Base-by-base conservation (phyloP, 129 eudicot species). In the Dittrichia graveolens region DNA sequence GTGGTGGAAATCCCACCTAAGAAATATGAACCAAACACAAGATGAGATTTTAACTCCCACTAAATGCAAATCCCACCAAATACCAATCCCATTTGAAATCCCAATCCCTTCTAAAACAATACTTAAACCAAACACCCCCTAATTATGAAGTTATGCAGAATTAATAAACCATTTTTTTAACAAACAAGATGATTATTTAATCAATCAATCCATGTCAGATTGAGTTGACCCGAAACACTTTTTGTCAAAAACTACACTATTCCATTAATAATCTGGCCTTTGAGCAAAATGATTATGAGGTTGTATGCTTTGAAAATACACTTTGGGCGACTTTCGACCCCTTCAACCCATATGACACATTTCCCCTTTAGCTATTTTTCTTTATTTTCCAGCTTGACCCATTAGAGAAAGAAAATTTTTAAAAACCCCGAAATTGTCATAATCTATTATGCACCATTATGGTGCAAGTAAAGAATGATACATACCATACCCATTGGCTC, bases 401-500 rank as follows among this genome's bases (percentile, higher is more conserved):
- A 4, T 47, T 49, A 40, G 42, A 46, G 40, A 45, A 7, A 34
- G 8, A 9, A 5, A 15, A 48, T 24, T 24, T 24, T 24, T 38
- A 14, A 40, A 6, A 61, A n/a, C 12, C 34, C 12, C 13, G 6
- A 61, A 61, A 40, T 39, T n/a, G 34, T 14, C n/a, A 34, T 7
- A 3, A 61, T n/a, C 14, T 7, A 4, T n/a, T 6, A 7, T 34
- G 45, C 14, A 19, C 24, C 18, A 50, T 35, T 50, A 56, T 71
- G 53, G 44, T 70, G 40, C 1, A 12, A 35, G 45, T 38, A 0
- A 0, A 24, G 0, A 60, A 61, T 43, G 67, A 52, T 24, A 79
- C 92, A 35, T 79, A 93, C 98, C 98, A 93, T 53, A 93, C 88
- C 98, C 98, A 93, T 73, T 93, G 98, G 87, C 95, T 93, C 70